These are phyloP conservation scores for Lecanosticta acicola DNA, from an alignment of 2,329 filamentous ascomycete species.

Conservation along the genomic window DNA sequence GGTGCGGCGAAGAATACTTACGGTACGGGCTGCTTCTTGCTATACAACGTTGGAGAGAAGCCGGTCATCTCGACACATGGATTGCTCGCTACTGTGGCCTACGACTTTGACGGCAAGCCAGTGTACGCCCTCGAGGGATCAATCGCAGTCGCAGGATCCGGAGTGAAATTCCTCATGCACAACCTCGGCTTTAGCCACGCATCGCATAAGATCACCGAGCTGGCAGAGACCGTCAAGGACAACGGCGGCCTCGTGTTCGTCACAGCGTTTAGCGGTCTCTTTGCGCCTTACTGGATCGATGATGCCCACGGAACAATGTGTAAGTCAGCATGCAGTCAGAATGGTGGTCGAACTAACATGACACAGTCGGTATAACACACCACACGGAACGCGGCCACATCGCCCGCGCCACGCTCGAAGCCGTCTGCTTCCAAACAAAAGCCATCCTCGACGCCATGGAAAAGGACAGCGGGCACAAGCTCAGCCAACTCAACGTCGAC, in stretches of 20 bases:
- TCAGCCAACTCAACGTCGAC: slow-evolving; percentile 73
- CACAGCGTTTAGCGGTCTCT: slow-evolving; percentile 84
- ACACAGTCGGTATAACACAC: slow-evolving; percentile 39
- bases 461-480: slow-evolving; percentile 70
- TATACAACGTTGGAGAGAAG: slow-evolving; percentile 81
- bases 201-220: slow-evolving; percentile 57
- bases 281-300: slow-evolving; percentile 93
- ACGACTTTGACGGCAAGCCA: slow-evolving; percentile 67
- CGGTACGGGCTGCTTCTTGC: slow-evolving; percentile 80
- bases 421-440: slow-evolving; percentile 86
- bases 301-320: slow-evolving; percentile 84
- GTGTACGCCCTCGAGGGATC: slow-evolving; percentile 76
- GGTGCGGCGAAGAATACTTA: slow-evolving; percentile 89
- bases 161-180: slow-evolving; percentile 52
- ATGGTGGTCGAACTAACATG: not conserved
- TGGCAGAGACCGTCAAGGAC: slow-evolving; percentile 61
- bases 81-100: slow-evolving; percentile 79
- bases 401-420: slow-evolving; percentile 81
- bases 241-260: slow-evolving; percentile 82
- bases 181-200: slow-evolving; percentile 61
- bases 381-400: slow-evolving; percentile 85
- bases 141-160: slow-evolving; percentile 71
- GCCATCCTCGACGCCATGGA: slow-evolving; percentile 94
- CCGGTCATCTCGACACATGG: slow-evolving; percentile 81
- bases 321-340: slow-evolving; percentile 36